These are phyloP conservation scores for Plicaturopsis crispa DNA, from an alignment of 768 basidiomycete genomes.

Conservation along the genomic window DNA sequence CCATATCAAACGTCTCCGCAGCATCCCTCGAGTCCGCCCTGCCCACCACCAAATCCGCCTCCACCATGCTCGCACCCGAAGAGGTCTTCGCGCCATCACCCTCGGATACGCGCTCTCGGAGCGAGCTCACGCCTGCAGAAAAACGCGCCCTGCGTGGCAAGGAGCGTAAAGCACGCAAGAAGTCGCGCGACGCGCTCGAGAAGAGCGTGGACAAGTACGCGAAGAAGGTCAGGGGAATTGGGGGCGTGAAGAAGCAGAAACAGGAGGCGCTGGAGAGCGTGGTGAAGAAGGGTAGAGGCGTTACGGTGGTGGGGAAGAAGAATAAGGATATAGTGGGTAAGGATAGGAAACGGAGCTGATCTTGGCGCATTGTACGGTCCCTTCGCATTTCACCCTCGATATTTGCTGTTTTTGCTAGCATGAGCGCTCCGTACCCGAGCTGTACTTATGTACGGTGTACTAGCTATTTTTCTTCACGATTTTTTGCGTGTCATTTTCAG, in stretches of 20 bases:
- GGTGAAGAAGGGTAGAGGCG: constrained; percentile 78
- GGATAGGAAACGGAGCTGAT: constrained; percentile 25
- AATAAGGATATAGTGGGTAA: constrained; percentile 26
- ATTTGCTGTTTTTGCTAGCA: background rate
- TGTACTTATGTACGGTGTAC: constrained; percentile 7
- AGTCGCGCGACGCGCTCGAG: constrained; percentile 55
- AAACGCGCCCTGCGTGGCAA: constrained; percentile 67
- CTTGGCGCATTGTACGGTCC: no score
- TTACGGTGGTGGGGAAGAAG: constrained; percentile 80
- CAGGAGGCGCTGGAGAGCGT: constrained; percentile 74
- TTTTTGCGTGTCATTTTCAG: no score
- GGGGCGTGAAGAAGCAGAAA: constrained; percentile 73
- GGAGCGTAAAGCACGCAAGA: constrained; percentile 64
- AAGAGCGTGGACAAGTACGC: constrained; percentile 60
- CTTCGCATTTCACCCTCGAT: background rate
- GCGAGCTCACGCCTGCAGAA: constrained; percentile 80
- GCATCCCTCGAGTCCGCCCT: constrained; percentile 85
- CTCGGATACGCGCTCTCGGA: constrained; percentile 50
- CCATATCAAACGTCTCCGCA: constrained; percentile 74
- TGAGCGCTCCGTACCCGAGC: constrained; percentile 9
- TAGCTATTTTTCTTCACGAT: constrained; percentile 4
- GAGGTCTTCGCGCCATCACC: constrained; percentile 70
- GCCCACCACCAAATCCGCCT: constrained; percentile 68
- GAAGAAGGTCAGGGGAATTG: constrained; percentile 34
- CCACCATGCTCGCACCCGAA: constrained; percentile 87